phyloP scores from a whole-genome alignment of 1,139 yeast genomes.

The Suhomyces bokatorum region DNA sequence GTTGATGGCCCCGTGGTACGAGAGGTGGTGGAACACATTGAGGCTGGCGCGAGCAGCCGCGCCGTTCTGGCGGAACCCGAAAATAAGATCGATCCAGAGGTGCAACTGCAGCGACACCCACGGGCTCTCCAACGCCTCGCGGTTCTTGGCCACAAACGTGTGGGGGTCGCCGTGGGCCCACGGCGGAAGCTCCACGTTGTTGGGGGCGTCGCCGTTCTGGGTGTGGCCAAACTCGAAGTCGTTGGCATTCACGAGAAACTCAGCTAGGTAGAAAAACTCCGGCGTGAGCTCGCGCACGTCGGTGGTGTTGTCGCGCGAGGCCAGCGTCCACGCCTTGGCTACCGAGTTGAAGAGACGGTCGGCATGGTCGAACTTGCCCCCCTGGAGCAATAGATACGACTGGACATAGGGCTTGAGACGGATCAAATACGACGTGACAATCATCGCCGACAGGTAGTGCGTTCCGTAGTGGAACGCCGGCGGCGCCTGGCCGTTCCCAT shows the following conservation, averaged over 20 bases:
- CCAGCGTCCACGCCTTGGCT: conserved; percentile 74
- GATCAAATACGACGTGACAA: conserved; percentile 75
- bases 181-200: conserved; percentile 69
- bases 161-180: conserved; percentile 82
- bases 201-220: conserved; percentile 60
- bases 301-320: conserved; percentile 74
- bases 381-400: conserved; percentile 74
- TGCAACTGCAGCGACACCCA: conserved; percentile 74
- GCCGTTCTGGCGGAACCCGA: conserved; percentile 80
- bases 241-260: conserved; percentile 64
- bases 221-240: conserved; percentile 65
- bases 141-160: conserved; percentile 66
- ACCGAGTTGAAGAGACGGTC: conserved; percentile 76
- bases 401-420: conserved; percentile 78
- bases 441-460: conserved; percentile 91
- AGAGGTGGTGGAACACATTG: conserved; percentile 78
- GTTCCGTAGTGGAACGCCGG: conserved; percentile 92
- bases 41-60: conserved; percentile 60
- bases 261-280: conserved; percentile 79
- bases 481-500: conserved; percentile 47
- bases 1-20: conserved; percentile 81
- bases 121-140: conserved; percentile 80
- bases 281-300: conserved; percentile 87
- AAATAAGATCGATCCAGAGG: conserved; percentile 79
- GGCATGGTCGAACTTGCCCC: conserved; percentile 85